Evolutionary conservation across 2,329 filamentous ascomycete species (phyloP).

Genomic region (Calonectria hawksworthii): DNA sequence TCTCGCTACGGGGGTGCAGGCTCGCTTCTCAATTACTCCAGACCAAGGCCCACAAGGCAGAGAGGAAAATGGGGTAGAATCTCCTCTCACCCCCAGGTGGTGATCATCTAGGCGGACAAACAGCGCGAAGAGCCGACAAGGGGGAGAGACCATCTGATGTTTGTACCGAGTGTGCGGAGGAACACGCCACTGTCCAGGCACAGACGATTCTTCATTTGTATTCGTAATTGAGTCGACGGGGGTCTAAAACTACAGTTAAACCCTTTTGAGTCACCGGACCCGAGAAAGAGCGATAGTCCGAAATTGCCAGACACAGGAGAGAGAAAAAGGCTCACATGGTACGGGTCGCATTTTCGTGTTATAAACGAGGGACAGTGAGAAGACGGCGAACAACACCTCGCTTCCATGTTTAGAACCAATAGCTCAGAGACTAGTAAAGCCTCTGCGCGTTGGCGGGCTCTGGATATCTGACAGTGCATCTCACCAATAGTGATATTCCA

Average conservation of each 20-base stretch:
- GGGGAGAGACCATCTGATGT: not conserved
- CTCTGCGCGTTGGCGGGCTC: not conserved
- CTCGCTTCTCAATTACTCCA: not conserved
- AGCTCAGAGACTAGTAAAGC: not conserved
- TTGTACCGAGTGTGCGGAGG: not conserved
- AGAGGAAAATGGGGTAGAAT: not conserved
- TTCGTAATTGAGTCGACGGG: not conserved
- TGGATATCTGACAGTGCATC: not conserved
- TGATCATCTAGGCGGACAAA: not conserved
- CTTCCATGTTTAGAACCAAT: not conserved
- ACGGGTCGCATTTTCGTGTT: not conserved
- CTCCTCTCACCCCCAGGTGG: not conserved
- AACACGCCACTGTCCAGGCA: not conserved
- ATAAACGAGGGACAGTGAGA: not conserved
- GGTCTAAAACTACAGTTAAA: not conserved
- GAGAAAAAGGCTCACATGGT: not conserved
- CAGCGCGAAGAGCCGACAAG: not conserved
- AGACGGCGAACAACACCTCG: not conserved
- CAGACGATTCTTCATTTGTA: not conserved
- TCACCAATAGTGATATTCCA: not conserved
- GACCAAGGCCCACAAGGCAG: conserved; percentile 3
- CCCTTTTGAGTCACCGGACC: not conserved
- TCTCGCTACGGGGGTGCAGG: not conserved
- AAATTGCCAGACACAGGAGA: not conserved
- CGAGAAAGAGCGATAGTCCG: not conserved